phyloP scores from a whole-genome alignment of 75 land plant species.

The Picea sitchensis region DNA sequence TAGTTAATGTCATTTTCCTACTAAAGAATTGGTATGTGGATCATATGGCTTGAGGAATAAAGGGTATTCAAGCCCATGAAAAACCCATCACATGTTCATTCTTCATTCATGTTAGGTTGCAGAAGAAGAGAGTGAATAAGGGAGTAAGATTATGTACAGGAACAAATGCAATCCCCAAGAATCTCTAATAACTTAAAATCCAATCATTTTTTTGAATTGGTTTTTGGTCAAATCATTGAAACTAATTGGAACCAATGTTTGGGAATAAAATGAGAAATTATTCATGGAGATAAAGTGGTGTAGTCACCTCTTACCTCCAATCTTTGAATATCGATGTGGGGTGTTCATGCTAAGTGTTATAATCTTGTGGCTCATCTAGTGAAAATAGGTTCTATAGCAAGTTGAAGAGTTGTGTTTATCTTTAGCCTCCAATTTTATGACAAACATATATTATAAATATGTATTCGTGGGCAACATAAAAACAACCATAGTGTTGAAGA shows the following conservation, averaged over 20 bases:
- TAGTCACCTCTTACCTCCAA: background rate
- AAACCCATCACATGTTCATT: background rate
- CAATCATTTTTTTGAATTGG: background rate
- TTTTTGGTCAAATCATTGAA: background rate
- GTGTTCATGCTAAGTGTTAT: background rate
- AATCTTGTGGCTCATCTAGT: background rate
- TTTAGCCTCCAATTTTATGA: too few relatives aligned
- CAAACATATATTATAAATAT: too few relatives aligned
- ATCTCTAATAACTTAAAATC: background rate
- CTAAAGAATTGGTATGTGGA: background rate
- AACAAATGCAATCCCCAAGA: background rate
- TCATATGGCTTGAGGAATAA: background rate
- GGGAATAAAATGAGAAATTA: background rate
- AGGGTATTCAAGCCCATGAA: background rate
- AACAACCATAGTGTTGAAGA: too few relatives aligned
- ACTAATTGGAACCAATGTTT: background rate
- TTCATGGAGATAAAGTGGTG: background rate
- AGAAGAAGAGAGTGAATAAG: background rate
- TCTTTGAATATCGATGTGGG: background rate
- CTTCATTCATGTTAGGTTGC: background rate
- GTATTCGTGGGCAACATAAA: too few relatives aligned
- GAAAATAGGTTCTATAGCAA: background rate
- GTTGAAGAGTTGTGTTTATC: too few relatives aligned
- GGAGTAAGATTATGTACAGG: background rate
- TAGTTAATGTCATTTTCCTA: background rate